Base-by-base conservation (phyloP, 441 rosid genomes). In the Brassica balearica region DNA sequence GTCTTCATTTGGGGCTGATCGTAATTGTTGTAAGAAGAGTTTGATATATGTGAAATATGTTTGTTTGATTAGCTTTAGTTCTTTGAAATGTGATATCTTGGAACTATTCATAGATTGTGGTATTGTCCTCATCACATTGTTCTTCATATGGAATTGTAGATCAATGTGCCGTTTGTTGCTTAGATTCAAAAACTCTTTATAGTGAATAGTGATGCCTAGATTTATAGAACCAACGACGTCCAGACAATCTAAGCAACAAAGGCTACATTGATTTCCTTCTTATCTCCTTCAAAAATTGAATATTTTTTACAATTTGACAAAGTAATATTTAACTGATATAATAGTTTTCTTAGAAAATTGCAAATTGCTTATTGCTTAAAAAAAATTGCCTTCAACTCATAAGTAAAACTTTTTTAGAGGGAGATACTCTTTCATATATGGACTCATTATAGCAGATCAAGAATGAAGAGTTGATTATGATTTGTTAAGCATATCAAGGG, bases 401-500 rank as follows among this genome's bases (percentile, higher is more conserved):
- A 51, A 8, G 19, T 51, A 5, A 46, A 46, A 51, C 6, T n/a
- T 51, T 14, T n/a, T 51, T 51, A 48, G 15, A 48, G 55, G 6
- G 8, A 51, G 17, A 51, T 51, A n/a, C 19, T 51, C 56, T n/a
- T 51, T 51, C 56, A 48, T 48, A 48, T 4, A 48, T 48, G 55
- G 12, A 48, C 6, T 10, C 48, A 41, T 41, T 48, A 46, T 12
- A 46, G 53, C 53, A 46, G 12, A 11, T 2, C 48, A 46, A 46
- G 53, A 46, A 46, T 46, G 15, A 46, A 46, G 53, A 46, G 53
- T 12, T 46, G 7, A 3, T 48, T 48, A 48, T 48, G 55, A 48
- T 12, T 48, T 48, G 55, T 12, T 48, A 48, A 48, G 55, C 55
- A 48, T 48, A 48, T 48, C 55, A 48, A 48, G 55, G 55, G 51